Evolutionary conservation across 805 yeast genomes (phyloP).

Genomic region (Jamesozyma gamospora): DNA sequence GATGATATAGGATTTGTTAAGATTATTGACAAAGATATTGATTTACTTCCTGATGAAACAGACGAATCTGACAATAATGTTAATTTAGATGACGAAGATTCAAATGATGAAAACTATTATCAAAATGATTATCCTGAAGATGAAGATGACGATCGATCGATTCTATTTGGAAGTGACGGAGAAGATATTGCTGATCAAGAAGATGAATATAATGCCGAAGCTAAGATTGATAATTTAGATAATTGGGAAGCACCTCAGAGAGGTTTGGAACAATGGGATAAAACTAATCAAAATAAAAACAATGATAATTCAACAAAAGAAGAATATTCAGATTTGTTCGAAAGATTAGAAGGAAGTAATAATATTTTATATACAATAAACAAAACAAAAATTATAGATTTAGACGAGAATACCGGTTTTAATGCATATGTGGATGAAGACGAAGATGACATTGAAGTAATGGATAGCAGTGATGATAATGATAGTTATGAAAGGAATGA

Average conservation of each 20-base stretch:
- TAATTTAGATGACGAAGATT: conserved; percentile 66
- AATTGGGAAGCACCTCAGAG: conserved; percentile 3
- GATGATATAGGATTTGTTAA: conserved; percentile 32
- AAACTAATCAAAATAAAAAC: background rate
- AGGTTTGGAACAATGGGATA: conserved; percentile 1
- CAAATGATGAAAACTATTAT: conserved; percentile 86
- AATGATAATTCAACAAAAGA: background rate
- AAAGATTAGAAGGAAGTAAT: conserved; percentile 13
- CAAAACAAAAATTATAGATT: conserved; percentile 23
- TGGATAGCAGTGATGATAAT: conserved; percentile 47
- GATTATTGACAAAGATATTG: conserved; percentile 33
- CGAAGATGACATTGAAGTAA: conserved; percentile 22
- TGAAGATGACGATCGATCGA: conserved; percentile 53
- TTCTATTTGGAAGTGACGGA: conserved; percentile 30
- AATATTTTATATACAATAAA: conserved; percentile 20
- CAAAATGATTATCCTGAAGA: conserved; percentile 93
- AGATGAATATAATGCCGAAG: conserved; percentile 6
- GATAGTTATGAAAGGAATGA: conserved; percentile 34
- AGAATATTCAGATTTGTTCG: conserved; percentile 17
- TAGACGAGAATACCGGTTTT: conserved; percentile 25
- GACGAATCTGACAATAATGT: conserved; percentile 33
- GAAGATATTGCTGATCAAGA: conserved; percentile 32
- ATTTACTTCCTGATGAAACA: conserved; percentile 30
- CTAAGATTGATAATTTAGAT: background rate
- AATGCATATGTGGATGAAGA: conserved; percentile 31